phyloP scores from a whole-genome alignment of 306 rosid genomes.

The cucumber (Cucumis sativus) region Cucumber_9930_V3 NC_026657.2:11812001-11812500 shows the following conservation, averaged over 20 bases:
- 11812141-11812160: background rate
- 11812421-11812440: constrained; percentile 81
- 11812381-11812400: constrained; percentile 70
- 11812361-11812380: background rate
- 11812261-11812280: constrained; percentile 91
- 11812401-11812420: constrained; percentile 93
- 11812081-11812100: constrained; percentile 88
- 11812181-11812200: background rate
- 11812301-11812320: constrained; percentile 23
- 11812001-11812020: constrained; percentile 10
- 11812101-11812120: constrained; percentile 98
- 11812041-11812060: constrained; percentile 35
- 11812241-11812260: constrained; percentile 92
- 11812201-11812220: background rate
- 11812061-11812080: constrained; percentile 79
- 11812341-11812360: background rate
- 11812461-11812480: constrained; percentile 5
- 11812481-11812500: background rate
- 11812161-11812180: background rate
- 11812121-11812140: constrained; percentile 88
- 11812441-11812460: constrained; percentile 59
- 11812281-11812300: constrained; percentile 94
- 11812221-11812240: constrained; percentile 40
- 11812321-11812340: background rate
- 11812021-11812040: constrained; percentile 20